phyloP scores from a whole-genome alignment of 192 early-diverging fungal genomes.

The Bifiguratus adelaidae region DNA sequence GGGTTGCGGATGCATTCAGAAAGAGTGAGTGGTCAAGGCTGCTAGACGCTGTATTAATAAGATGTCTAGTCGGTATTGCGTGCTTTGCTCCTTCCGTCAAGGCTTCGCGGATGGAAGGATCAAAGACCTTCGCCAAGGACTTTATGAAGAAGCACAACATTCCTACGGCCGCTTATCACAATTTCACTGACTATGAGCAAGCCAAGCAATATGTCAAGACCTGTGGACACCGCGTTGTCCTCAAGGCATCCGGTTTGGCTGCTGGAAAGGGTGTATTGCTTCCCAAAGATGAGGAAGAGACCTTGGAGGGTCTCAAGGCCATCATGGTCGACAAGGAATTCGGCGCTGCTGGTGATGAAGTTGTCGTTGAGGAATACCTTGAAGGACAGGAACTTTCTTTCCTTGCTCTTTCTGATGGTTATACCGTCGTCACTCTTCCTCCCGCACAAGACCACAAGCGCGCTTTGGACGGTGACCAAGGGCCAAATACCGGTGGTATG shows the following conservation, averaged over 20 bases:
- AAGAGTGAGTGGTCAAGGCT: constrained; percentile 53
- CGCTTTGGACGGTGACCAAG: constrained; percentile 83
- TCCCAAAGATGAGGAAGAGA: constrained; percentile 77
- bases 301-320: constrained; percentile 65
- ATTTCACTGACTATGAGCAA: constrained; percentile 69
- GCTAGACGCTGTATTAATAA: constrained; percentile 17
- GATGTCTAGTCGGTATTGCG: constrained; percentile 63
- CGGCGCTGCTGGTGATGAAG: constrained; percentile 80
- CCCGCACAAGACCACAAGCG: constrained; percentile 99
- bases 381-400: constrained; percentile 90
- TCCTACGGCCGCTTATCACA: constrained; percentile 87
- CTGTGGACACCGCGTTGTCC: constrained; percentile 59
- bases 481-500: constrained; percentile 99
- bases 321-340: constrained; percentile 92
- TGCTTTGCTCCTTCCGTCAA: constrained; percentile 85
- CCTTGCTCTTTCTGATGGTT: constrained; percentile 89
- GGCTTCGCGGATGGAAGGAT: constrained; percentile 92
- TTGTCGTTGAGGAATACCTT: constrained; percentile 93
- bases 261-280: constrained; percentile 97
- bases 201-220: constrained; percentile 56
- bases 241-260: constrained; percentile 96
- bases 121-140: constrained; percentile 97
- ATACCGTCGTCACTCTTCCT: constrained; percentile 82
- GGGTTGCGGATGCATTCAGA: constrained; percentile 74
- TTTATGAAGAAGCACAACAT: constrained; percentile 96